phyloP scores from a whole-genome alignment of 2,329 filamentous ascomycete species.

The Clonostachys chloroleuca region DNA sequence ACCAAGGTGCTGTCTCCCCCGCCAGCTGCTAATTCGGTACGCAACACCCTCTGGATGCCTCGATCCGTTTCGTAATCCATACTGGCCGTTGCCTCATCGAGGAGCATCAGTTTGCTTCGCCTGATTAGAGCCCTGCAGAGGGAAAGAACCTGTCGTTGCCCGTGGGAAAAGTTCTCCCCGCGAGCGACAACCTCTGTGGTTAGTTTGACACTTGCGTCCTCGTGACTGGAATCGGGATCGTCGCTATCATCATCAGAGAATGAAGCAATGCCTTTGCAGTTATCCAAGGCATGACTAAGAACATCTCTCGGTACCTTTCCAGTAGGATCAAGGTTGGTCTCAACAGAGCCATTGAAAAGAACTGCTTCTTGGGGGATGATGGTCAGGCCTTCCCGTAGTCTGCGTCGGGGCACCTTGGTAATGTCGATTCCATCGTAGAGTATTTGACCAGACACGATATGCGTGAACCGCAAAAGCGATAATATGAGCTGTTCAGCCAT shows the following conservation, averaged over 20 bases:
- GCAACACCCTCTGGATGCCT: conserved; percentile 48
- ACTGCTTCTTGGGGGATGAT: conserved; percentile 57
- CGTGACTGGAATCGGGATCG: background rate
- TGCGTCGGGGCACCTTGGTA: conserved; percentile 41
- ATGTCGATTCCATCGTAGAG: conserved; percentile 53
- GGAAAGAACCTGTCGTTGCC: conserved; percentile 52
- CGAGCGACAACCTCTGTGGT: conserved; percentile 43
- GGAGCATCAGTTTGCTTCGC: conserved; percentile 48
- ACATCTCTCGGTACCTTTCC: conserved; percentile 46
- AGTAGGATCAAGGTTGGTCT: conserved; percentile 61
- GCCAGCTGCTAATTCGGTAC: conserved; percentile 28
- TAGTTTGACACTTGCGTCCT: conserved; percentile 21
- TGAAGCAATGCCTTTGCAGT: conserved; percentile 56
- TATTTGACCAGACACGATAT: conserved; percentile 45
- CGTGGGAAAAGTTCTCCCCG: conserved; percentile 52
- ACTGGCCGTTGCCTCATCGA: conserved; percentile 56
- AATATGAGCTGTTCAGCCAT: conserved; percentile 34
- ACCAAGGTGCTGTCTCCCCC: conserved; percentile 43
- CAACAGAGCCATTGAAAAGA: conserved; percentile 48
- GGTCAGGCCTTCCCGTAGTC: conserved; percentile 48
- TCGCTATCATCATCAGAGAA: conserved; percentile 21
- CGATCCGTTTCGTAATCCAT: conserved; percentile 55
- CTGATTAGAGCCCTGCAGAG: conserved; percentile 51
- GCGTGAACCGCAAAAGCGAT: conserved; percentile 49
- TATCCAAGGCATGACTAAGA: conserved; percentile 54